phyloP scores from a whole-genome alignment of 1,284 basidiomycete species.

The Boletus semigastroideus region DNA sequence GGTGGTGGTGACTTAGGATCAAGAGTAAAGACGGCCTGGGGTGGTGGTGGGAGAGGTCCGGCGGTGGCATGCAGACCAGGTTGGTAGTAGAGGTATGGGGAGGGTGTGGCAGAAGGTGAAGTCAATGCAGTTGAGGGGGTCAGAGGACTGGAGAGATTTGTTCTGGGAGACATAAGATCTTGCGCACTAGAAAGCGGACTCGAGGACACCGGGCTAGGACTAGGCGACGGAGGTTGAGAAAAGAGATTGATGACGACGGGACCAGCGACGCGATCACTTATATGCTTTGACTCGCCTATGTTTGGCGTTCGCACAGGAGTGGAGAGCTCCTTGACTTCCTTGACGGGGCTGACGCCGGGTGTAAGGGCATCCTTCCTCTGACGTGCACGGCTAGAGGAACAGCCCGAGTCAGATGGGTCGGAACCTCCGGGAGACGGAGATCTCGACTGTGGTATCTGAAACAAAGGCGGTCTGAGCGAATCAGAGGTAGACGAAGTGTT shows the following conservation, averaged over 20 bases:
- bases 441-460: constrained; percentile 52
- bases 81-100: constrained; percentile 58
- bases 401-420: constrained; percentile 36
- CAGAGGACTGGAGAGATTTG: constrained; percentile 24
- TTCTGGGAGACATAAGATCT: constrained; percentile 31
- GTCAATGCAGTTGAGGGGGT: constrained; percentile 29
- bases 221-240: constrained; percentile 29
- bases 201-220: constrained; percentile 21
- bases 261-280: constrained; percentile 55
- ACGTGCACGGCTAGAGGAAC: constrained; percentile 29
- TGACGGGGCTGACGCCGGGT: constrained; percentile 32
- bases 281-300: constrained; percentile 58
- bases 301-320: constrained; percentile 47
- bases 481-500: constrained; percentile 16
- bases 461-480: constrained; percentile 43
- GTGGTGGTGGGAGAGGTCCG: constrained; percentile 68
- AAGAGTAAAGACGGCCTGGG: constrained; percentile 52
- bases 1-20: constrained; percentile 48
- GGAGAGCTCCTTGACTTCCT: constrained; percentile 27
- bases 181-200: constrained; percentile 31
- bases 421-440: constrained; percentile 45
- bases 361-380: constrained; percentile 37
- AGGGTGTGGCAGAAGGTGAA: constrained; percentile 28
- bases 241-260: constrained; percentile 53
- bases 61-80: constrained; percentile 69